Base-by-base conservation (phyloP, 345 rosid species). In the Pugionium dolabratum region DNA sequence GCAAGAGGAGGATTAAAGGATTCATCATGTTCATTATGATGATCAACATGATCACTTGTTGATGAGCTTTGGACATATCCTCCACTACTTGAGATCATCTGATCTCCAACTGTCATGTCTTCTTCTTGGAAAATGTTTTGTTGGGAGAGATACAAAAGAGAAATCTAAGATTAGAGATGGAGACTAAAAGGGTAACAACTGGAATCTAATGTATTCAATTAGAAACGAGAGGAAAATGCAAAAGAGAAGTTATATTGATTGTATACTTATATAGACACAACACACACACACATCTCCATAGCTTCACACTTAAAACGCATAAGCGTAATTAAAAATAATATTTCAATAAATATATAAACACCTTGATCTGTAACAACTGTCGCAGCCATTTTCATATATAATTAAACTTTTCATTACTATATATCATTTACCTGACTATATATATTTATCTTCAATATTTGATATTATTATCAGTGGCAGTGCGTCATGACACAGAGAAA, bases 401-500 rank as follows among this genome's bases (percentile, higher is more conserved):
- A 34, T 44, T 44, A 28, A 54, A 44, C 26, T 28, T 46, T 36
- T 36, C 30, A 28, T 35, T 18, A 18, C 18, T 18, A 18, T 18
- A 18, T 18, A 18, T 18, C 18, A 18, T 18, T 18, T 18, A 18
- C 18, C 18, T 18, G 18, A 18, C 52, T 9, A 7, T 49, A 2
- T 3, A 5, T 36, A 29, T 26, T n/a, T 5, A 18, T 18, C 18
- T 18, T 18, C 18, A 18, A 18, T 53, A 3, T 47, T 41, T 64
- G 26, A 6, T 40, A 3, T 29, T 47, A 56, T 2, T 8, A 5
- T 64, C 9, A 32, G 26, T 47, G 70, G 56, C 59, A 39, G 75
- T 71, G 47, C 69, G 80, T 87, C 79, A 83, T 86, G 89, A 85
- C 91, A 85, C 84, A 85, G 73, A 85, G 79, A 84, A 86, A 82